Conservation (phyloP, 345 rosid species). For the Camelina sativa region DNA sequence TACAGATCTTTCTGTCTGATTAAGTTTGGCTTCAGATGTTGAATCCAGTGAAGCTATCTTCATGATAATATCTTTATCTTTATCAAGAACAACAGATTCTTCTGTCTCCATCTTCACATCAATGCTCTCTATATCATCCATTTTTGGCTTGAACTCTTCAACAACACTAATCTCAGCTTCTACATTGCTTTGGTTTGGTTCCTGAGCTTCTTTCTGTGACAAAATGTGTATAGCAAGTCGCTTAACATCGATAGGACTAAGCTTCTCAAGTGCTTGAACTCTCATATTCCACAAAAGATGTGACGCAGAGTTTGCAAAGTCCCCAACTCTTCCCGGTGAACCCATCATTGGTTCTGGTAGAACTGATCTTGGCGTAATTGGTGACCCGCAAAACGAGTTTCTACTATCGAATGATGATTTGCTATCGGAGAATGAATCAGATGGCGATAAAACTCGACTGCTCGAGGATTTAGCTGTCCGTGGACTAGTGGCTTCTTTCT, state of each 20-base stretch:
- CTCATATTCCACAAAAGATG: slow-evolving; percentile 54
- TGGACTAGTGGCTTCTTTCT: slow-evolving; percentile 36
- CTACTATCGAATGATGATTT: slow-evolving; percentile 50
- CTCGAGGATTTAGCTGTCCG: slow-evolving; percentile 28
- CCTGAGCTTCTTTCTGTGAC: slow-evolving; percentile 48
- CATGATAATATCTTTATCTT: slow-evolving; percentile 30
- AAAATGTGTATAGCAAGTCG: slow-evolving; percentile 59
- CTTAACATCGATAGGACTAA: slow-evolving; percentile 71
- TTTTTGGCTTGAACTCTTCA: slow-evolving; percentile 29
- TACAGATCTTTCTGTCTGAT: not conserved
- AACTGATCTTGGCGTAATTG: slow-evolving; percentile 52
- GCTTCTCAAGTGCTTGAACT: slow-evolving; percentile 72
- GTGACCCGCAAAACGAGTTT: slow-evolving; percentile 48
- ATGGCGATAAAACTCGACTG: slow-evolving; percentile 38
- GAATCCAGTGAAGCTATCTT: slow-evolving; percentile 31
- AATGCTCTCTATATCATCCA: slow-evolving; percentile 31
- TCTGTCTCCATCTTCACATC: slow-evolving; percentile 34
- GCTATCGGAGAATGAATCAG: slow-evolving; percentile 49
- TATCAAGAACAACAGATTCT: slow-evolving; percentile 30
- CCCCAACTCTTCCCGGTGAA: slow-evolving; percentile 38
- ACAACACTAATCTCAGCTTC: slow-evolving; percentile 42
- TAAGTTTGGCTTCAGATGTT: slow-evolving; percentile 31
- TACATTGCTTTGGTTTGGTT: slow-evolving; percentile 33
- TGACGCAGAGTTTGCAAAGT: slow-evolving; percentile 47
- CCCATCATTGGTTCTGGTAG: slow-evolving; percentile 44